Conservation (phyloP, 2,329 filamentous ascomycete genomes). For the Botrytis byssoidea region DNA sequence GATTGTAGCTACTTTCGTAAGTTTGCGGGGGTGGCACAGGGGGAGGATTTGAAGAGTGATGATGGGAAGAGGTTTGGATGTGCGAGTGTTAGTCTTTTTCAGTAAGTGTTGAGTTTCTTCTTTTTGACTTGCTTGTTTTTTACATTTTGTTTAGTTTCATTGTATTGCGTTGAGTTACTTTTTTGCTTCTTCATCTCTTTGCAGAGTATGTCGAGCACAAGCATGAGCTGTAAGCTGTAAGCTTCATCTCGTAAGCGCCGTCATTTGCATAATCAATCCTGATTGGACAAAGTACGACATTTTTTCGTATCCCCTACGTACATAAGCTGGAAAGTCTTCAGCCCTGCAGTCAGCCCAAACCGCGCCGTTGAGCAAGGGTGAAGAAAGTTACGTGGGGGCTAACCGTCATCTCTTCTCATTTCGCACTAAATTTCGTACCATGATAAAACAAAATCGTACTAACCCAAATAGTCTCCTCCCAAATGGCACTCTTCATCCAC, state of each 20-base stretch:
- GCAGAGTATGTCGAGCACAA: background rate
- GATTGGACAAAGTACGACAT: background rate
- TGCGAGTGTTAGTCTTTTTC: constrained; percentile 46
- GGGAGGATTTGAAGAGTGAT: constrained; percentile 20
- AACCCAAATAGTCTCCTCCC: background rate
- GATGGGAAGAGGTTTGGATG: constrained; percentile 33
- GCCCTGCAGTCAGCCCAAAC: constrained; percentile 6
- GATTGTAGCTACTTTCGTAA: constrained; percentile 36
- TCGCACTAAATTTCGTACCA: background rate
- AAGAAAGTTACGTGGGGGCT: background rate
- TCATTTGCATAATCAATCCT: background rate
- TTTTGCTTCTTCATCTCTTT: background rate
- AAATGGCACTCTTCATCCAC: constrained; percentile 48
- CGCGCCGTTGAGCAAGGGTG: background rate
- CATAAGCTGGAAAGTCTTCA: constrained; percentile 6
- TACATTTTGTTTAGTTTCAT: background rate
- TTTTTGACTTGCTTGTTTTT: background rate
- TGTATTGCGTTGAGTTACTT: background rate
- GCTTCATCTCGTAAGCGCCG: background rate
- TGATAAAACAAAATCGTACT: background rate
- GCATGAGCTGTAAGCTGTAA: background rate
- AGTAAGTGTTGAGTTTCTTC: constrained; percentile 38
- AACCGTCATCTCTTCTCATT: background rate
- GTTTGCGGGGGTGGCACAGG: constrained; percentile 20
- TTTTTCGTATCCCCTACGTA: background rate